These are phyloP conservation scores for Adenanthera pavonina DNA, from an alignment of 306 rosid genomes.

Conservation along the genomic window DNA sequence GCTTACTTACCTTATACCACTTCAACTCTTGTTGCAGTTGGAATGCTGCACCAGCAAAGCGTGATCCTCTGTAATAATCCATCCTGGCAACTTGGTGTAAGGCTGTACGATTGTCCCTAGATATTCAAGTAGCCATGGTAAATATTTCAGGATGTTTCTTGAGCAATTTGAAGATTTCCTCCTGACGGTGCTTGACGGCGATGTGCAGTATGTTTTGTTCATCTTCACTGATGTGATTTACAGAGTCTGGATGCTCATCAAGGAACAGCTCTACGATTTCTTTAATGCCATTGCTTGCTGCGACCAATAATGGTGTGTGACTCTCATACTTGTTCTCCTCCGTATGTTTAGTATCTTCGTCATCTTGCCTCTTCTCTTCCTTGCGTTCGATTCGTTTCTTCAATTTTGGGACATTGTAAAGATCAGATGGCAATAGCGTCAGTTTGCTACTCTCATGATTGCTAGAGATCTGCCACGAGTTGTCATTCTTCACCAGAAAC, in stretches of 20 bases:
- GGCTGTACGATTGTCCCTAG: constrained; percentile 14
- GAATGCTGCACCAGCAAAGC: constrained; percentile 37
- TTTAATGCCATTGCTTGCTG: constrained; percentile 40
- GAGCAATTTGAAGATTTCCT: constrained; percentile 20
- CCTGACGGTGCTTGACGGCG: constrained; percentile 38
- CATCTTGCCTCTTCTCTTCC: background rate
- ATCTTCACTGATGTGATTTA: constrained; percentile 1
- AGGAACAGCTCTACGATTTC: constrained; percentile 39
- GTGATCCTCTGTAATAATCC: background rate
- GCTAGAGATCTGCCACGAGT: background rate
- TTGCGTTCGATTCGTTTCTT: background rate
- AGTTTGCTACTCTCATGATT: background rate
- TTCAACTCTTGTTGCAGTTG: constrained; percentile 49
- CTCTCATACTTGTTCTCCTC: background rate
- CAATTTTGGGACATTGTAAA: background rate
- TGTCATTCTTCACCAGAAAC: constrained; percentile 10
- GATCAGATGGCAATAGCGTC: background rate
- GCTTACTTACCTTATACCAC: constrained; percentile 40
- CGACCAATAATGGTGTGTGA: constrained; percentile 39
- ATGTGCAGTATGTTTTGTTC: constrained; percentile 36
- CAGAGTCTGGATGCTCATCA: constrained; percentile 25
- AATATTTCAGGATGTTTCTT: background rate
- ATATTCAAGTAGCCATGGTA: constrained; percentile 8
- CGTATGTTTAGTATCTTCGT: too few species aligned
- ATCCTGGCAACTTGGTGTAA: constrained; percentile 42